Conservation (phyloP, 371 early-diverging fungal species). For the Umbelopsis sp. region DNA sequence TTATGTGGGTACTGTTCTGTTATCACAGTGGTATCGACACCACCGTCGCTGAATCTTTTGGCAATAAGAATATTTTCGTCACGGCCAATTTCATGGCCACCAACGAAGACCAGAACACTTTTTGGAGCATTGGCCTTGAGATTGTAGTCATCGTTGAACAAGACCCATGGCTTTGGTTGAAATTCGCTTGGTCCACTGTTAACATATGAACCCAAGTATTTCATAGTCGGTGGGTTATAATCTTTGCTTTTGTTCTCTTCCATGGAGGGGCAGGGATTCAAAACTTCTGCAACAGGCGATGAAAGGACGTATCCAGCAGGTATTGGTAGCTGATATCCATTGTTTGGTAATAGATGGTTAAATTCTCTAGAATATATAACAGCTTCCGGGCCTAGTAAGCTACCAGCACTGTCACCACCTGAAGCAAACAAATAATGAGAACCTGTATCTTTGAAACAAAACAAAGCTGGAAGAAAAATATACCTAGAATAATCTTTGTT, state of each 20-base stretch:
- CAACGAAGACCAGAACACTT: background rate
- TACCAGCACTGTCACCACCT: constrained; percentile 13
- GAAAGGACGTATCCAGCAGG: constrained; percentile 3
- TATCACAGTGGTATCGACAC: background rate
- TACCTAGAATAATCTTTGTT: constrained; percentile 1
- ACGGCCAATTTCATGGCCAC: background rate
- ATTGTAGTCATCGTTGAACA: background rate
- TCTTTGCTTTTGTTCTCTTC: background rate
- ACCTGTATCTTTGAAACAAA: background rate
- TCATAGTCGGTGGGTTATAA: background rate
- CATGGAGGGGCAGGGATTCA: background rate
- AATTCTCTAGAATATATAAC: background rate
- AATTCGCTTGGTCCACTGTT: background rate
- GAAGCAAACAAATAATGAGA: background rate
- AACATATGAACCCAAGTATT: background rate
- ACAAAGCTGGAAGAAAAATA: background rate
- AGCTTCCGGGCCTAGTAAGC: background rate
- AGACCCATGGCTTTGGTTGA: background rate
- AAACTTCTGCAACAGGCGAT: background rate
- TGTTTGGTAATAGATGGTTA: background rate
- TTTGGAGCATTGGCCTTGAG: background rate
- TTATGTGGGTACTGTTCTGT: background rate
- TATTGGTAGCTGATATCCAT: background rate
- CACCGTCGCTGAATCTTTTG: background rate
- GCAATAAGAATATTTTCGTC: background rate